phyloP scores from a whole-genome alignment of 345 rosid genomes.

The Diplotaxis tenuifolia region DNA sequence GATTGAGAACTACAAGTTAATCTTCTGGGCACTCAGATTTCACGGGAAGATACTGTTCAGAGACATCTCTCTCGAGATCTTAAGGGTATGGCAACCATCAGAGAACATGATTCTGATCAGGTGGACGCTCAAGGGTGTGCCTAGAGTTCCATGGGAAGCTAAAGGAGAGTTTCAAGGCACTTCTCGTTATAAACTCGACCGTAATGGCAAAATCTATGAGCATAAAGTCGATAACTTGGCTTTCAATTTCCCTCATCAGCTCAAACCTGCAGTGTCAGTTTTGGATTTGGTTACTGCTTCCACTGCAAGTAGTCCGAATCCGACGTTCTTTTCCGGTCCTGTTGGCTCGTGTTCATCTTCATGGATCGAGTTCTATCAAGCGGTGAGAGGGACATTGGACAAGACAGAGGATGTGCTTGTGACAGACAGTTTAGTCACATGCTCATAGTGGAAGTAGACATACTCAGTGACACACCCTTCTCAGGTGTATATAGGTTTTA shows the following conservation, averaged over 20 bases:
- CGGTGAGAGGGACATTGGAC: conserved; percentile 64
- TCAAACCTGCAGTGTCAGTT: conserved; percentile 74
- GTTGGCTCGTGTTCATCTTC: conserved; percentile 58
- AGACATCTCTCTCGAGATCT: conserved; percentile 76
- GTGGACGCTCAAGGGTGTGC: conserved; percentile 89
- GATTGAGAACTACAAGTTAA: conserved; percentile 75
- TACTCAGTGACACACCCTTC: conserved; percentile 9
- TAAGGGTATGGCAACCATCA: conserved; percentile 94
- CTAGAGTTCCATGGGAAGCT: conserved; percentile 46
- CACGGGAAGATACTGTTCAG: conserved; percentile 85
- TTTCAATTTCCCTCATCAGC: conserved; percentile 79
- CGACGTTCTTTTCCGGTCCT: conserved; percentile 67
- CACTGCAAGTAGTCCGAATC: conserved; percentile 80
- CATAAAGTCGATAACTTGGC: conserved; percentile 92
- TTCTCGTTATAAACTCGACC: conserved; percentile 83
- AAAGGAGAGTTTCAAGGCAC: conserved; percentile 20
- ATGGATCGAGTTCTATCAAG: conserved; percentile 69
- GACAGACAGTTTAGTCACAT: conserved; percentile 57
- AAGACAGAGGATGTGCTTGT: conserved; percentile 41
- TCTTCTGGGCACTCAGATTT: conserved; percentile 92
- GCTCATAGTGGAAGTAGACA: conserved; percentile 53
- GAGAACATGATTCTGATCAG: conserved; percentile 87
- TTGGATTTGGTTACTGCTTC: conserved; percentile 79
- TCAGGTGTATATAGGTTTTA: conserved; percentile 29
- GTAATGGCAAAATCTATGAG: conserved; percentile 85